Conservation (phyloP, 257 asterid genomes). For the Euphrasia confusa region DNA sequence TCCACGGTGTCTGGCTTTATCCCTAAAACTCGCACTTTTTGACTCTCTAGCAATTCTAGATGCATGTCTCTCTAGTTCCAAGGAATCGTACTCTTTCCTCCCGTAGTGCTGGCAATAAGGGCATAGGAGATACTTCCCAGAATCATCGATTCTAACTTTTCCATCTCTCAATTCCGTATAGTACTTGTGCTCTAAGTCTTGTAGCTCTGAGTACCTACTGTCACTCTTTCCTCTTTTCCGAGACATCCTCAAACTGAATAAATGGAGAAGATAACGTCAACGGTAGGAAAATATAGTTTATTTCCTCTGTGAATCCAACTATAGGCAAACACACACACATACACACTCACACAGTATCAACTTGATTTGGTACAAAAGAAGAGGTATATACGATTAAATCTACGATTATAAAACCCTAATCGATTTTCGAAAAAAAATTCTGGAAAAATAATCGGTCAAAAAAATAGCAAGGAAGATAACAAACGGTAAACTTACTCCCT, state of each 20-base stretch:
- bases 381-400: no score
- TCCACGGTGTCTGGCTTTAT: constrained; percentile 65
- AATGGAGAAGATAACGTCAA: constrained; percentile 18
- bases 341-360: neutral
- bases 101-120: constrained; percentile 52
- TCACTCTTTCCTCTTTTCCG: constrained; percentile 34
- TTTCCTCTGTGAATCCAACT: neutral
- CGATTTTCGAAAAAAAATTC: no score
- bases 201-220: constrained; percentile 34
- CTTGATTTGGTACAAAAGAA: neutral
- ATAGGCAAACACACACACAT: neutral
- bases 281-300: neutral
- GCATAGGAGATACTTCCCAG: constrained; percentile 49
- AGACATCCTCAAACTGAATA: constrained; percentile 48
- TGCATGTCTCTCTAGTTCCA: constrained; percentile 65
- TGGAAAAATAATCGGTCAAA: no score
- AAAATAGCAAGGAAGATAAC: no score
- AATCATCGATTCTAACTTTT: constrained; percentile 37
- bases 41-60: constrained; percentile 60
- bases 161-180: constrained; percentile 54
- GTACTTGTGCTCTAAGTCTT: constrained; percentile 43
- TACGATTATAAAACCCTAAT: no score
- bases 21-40: constrained; percentile 53
- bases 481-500: no score
- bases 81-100: constrained; percentile 43